These are phyloP conservation scores for Bocquillonia castaneifolia DNA, from an alignment of 441 rosid species.

Conservation along the genomic window DNA sequence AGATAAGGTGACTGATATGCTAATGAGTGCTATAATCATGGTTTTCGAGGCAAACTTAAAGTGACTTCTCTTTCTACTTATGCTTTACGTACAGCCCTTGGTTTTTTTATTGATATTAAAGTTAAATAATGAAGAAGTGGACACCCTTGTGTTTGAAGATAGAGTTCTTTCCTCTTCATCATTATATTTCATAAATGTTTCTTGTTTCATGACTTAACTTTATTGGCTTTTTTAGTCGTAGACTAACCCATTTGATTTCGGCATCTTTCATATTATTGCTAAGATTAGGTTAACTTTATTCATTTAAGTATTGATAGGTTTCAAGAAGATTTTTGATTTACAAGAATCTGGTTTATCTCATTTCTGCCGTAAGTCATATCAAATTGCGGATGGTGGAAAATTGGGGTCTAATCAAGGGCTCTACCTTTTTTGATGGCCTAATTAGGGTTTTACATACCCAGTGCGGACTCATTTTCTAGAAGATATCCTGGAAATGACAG, in stretches of 20 bases:
- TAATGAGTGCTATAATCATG: not conserved
- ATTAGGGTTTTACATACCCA: conserved; percentile 75
- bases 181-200: not conserved
- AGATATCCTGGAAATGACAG: conserved; percentile 62
- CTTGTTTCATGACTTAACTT: not conserved
- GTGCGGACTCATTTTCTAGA: conserved; percentile 71
- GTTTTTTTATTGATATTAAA: not conserved
- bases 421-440: conserved; percentile 25
- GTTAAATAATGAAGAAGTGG: not conserved
- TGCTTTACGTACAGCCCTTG: not conserved
- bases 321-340: not conserved
- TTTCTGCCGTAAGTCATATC: not conserved
- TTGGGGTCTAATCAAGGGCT: not conserved
- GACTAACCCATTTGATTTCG: too few relatives aligned
- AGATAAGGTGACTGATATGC: not conserved
- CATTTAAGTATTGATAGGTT: too few relatives aligned
- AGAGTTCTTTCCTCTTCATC: not conserved
- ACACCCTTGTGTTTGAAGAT: not conserved
- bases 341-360: not conserved
- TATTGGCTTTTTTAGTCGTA: not conserved
- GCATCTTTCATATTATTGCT: too few relatives aligned
- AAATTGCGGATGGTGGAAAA: not conserved
- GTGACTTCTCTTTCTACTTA: not conserved
- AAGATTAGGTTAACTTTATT: too few relatives aligned
- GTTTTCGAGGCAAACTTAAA: not conserved